A percentile compares a stretch with the other conserved stretches of the same genome.
These are phyloP conservation scores for Auricularia cornea DNA, from an alignment of 768 basidiomycete genomes.

Conservation along the genomic window DNA sequence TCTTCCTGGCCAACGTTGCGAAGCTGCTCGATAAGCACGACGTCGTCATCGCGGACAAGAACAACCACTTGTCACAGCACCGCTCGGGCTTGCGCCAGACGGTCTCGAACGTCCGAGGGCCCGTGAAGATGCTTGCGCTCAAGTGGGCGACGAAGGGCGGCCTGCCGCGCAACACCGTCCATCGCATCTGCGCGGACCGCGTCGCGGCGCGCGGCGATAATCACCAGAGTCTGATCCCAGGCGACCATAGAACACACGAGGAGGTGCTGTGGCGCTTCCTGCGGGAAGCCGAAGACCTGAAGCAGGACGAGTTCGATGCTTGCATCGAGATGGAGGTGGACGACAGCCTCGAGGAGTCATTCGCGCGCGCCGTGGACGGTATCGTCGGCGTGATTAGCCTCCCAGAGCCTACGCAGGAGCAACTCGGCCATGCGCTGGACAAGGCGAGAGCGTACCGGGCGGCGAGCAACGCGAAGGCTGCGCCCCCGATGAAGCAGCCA, in stretches of 20 bases:
- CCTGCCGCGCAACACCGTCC: not conserved
- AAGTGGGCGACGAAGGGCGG: not conserved
- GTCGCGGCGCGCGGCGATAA: not conserved
- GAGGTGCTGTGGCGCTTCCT: not conserved
- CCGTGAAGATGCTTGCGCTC: not conserved
- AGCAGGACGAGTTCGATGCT: not conserved
- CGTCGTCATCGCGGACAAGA: not conserved
- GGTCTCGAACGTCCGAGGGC: too few species aligned
- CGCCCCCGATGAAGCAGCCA: slow-evolving; percentile 17
- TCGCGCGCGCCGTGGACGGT: slow-evolving; percentile 51
- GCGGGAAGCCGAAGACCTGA: not conserved
- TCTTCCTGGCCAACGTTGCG: not conserved
- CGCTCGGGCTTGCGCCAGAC: not conserved
- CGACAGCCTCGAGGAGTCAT: slow-evolving; percentile 6
- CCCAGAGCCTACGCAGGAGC: slow-evolving; percentile 42
- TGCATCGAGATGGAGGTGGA: not conserved
- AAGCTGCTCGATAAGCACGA: not conserved
- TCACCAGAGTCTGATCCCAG: too few species aligned
- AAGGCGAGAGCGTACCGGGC: slow-evolving; percentile 33
- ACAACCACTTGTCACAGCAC: not conserved
- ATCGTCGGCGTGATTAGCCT: slow-evolving; percentile 47
- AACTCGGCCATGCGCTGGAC: slow-evolving; percentile 44
- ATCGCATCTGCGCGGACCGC: not conserved
- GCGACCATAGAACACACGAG: not conserved
- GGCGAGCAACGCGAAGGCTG: slow-evolving; percentile 21